Evolutionary conservation across 192 early-diverging fungal genomes (phyloP).

Genomic region (Dissophora ornata): DNA sequence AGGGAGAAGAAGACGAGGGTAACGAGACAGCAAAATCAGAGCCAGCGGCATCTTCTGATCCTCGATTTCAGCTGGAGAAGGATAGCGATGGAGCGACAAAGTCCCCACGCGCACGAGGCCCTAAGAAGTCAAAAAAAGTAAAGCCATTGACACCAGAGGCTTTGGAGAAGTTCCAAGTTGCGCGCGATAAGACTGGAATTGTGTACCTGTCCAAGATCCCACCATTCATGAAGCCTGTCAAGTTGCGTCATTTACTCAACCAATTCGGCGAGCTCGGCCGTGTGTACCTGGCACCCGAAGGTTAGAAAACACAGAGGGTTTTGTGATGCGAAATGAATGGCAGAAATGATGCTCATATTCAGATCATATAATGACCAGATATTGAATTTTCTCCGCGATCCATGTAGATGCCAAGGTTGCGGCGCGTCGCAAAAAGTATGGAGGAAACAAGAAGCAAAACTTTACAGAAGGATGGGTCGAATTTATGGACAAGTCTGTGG

Average conservation of each 20-base stretch:
- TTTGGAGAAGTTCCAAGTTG: constrained; percentile 72
- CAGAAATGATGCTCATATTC: no score
- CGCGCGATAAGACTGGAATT: constrained; percentile 83
- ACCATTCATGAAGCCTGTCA: constrained; percentile 90
- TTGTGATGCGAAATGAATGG: neutral
- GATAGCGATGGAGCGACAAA: constrained; percentile 3
- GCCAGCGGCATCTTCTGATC: neutral
- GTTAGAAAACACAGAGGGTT: constrained; percentile 33
- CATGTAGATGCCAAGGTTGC: constrained; percentile 77
- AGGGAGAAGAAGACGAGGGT: constrained; percentile 37
- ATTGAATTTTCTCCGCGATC: no score
- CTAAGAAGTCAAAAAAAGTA: constrained; percentile 58
- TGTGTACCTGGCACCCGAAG: constrained; percentile 89
- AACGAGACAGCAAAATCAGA: neutral
- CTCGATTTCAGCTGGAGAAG: constrained; percentile 1
- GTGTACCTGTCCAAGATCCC: constrained; percentile 93
- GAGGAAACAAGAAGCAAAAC: constrained; percentile 84
- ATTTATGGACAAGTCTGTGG: constrained; percentile 93
- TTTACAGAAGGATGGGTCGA: constrained; percentile 98
- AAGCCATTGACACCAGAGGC: constrained; percentile 71
- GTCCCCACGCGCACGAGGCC: constrained; percentile 11
- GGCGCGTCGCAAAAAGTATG: constrained; percentile 86
- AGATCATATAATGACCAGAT: no score
- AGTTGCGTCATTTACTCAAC: constrained; percentile 80
- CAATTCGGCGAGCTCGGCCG: constrained; percentile 83